Evolutionary conservation across 2,329 filamentous ascomycete species (phyloP), one percentile per base, ranked within the genome.

Genomic region (Fusarium palustre): DNA sequence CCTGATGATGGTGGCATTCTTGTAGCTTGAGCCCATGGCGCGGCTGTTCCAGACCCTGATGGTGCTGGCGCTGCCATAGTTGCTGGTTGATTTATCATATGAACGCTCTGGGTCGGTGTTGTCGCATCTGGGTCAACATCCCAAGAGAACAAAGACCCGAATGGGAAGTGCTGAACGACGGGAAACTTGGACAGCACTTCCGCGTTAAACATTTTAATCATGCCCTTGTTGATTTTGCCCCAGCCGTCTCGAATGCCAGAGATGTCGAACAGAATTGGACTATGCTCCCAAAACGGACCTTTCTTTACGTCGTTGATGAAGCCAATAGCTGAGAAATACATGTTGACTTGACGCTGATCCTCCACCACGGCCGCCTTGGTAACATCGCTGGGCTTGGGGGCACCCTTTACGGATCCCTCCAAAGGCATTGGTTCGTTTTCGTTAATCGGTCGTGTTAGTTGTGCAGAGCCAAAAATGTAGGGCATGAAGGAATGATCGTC

Each of bases 161-260:
- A 95, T 4, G 86, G 88, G 71, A 96, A 98, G 80, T 99, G 96
- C 80, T 99, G 96, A n/a, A 99, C 93, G 4, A 99, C 96, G 4
- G 96, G 96, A 76, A 97, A 97, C 79, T 99, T 99, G 39, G 92
- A 93, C 16, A 99, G 84, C 5, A 99, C 96, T 82, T 99, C 96
- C 20, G 93, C 96, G 71, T 97, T 94, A 82, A 95, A 99, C 96
- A 99, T 99, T 81, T 98, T 99, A 75, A 99, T 89, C 96, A 99
- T 98, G 53, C 96, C 96, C 90, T 94, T 94, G 81, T 99, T 98
- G 76, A 99, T 97, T 83, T 99, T 99, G 36, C 92, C 96, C 96
- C 96, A 99, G n/a, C 96, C 92, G 59, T 91, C 90, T 71, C 88
- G 89, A 68, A 99, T 92, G 13, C 96, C 96, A 1, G 93, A 97